Conservation (phyloP, 2,329 filamentous ascomycete species). For the Nemania sp. region DNA sequence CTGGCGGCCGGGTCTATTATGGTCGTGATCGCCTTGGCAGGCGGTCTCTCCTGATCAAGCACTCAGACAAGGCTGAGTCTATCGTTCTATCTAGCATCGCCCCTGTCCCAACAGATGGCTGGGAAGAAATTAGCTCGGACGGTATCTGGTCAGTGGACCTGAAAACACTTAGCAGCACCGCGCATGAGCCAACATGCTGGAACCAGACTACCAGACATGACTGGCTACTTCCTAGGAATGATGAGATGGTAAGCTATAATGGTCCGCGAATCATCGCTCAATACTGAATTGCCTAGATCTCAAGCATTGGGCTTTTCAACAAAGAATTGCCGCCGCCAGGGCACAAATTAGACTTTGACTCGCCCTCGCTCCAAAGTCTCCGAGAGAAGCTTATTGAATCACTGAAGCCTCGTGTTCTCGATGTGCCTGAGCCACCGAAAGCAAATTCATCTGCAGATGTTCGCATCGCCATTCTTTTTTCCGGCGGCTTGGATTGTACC, state of each 20-base stretch:
- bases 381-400: slow-evolving; percentile 61
- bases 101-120: slow-evolving; percentile 55
- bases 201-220: slow-evolving; percentile 32
- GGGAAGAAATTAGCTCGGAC: slow-evolving; percentile 82
- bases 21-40: slow-evolving; percentile 86
- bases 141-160: slow-evolving; percentile 75
- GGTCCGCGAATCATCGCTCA: background rate
- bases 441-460: slow-evolving; percentile 44
- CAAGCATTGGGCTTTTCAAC: slow-evolving; percentile 59
- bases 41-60: slow-evolving; percentile 72
- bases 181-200: slow-evolving; percentile 19
- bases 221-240: slow-evolving; percentile 42
- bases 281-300: slow-evolving; percentile 53
- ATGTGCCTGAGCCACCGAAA: slow-evolving; percentile 63
- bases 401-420: slow-evolving; percentile 64
- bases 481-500: slow-evolving; percentile 91
- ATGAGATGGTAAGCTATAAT: slow-evolving; percentile 49
- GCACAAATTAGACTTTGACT: slow-evolving; percentile 43
- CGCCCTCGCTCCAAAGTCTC: slow-evolving; percentile 57
- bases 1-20: slow-evolving; percentile 68
- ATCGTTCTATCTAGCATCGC: slow-evolving; percentile 74
- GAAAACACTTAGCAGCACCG: slow-evolving; percentile 22
- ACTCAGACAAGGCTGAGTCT: slow-evolving; percentile 43
- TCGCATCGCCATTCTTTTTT: slow-evolving; percentile 82
- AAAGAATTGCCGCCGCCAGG: slow-evolving; percentile 42